phyloP scores from a whole-genome alignment of 192 early-diverging fungal species.

The Geranomyces variabilis region DNA sequence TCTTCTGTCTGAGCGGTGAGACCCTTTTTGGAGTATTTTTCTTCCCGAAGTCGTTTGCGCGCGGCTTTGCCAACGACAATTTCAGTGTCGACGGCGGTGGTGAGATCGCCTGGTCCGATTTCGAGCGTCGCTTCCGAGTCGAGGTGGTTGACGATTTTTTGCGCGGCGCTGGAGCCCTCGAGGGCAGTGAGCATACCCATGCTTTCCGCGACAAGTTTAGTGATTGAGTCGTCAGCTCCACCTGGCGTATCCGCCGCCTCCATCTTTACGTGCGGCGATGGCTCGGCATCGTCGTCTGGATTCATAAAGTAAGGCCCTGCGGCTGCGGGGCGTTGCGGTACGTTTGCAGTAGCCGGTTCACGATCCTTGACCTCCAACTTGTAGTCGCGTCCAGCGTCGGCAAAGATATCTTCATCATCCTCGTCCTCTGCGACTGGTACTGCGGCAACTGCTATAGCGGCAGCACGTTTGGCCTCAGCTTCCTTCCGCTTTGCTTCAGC shows the following conservation, averaged over 20 bases:
- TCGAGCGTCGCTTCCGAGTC: not conserved
- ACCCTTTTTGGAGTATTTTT: not conserved
- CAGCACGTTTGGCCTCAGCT: not conserved
- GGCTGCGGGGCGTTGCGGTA: slow-evolving; percentile 8
- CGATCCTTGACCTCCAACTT: slow-evolving; percentile 53
- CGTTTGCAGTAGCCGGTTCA: not conserved
- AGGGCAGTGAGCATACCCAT: slow-evolving; percentile 36
- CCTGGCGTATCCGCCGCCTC: not conserved
- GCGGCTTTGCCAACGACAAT: not conserved
- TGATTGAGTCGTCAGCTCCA: not conserved
- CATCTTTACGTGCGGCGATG: not conserved
- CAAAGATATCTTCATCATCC: slow-evolving; percentile 78
- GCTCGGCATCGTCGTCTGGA: slow-evolving; percentile 25
- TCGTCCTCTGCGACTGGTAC: slow-evolving; percentile 35
- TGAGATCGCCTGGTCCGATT: slow-evolving; percentile 3
- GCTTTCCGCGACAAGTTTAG: slow-evolving; percentile 8
- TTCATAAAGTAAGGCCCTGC: slow-evolving; percentile 25
- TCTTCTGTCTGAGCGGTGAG: not conserved
- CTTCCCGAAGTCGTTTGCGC: not conserved
- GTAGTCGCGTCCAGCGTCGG: slow-evolving; percentile 81
- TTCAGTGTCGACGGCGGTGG: not conserved
- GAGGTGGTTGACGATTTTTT: slow-evolving; percentile 20
- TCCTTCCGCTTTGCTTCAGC: slow-evolving; percentile 9
- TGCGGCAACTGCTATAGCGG: not conserved
- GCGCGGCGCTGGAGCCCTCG: slow-evolving; percentile 31